phyloP scores from a whole-genome alignment of 495 filamentous ascomycete genomes.

The Neurospora sp. region DNA sequence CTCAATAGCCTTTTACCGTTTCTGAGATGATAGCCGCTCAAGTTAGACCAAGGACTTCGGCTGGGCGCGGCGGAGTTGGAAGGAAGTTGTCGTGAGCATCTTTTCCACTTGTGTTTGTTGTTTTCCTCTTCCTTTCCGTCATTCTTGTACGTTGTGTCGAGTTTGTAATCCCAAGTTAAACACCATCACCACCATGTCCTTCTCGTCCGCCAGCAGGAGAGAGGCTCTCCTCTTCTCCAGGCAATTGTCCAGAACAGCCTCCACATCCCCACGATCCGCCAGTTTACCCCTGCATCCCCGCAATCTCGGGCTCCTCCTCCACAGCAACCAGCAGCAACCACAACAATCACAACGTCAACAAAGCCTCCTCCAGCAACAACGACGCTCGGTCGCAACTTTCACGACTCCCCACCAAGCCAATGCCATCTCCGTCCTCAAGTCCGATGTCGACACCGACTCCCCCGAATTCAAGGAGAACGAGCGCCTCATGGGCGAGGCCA shows the following conservation, averaged over 20 bases:
- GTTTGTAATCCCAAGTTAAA: not conserved
- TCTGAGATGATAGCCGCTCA: not conserved
- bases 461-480: conserved; percentile 76
- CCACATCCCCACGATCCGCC: not conserved
- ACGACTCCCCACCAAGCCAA: conserved; percentile 57
- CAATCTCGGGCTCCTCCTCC: conserved; percentile 4
- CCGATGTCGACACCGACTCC: conserved; percentile 64
- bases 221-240: conserved; percentile 27
- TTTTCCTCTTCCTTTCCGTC: not conserved
- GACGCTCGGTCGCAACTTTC: conserved; percentile 47
- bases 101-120: not conserved
- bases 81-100: not conserved
- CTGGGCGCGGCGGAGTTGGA: not conserved
- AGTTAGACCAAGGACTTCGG: not conserved
- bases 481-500: conserved; percentile 63
- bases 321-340: conserved; percentile 12
- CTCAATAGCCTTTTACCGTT: not conserved
- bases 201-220: conserved; percentile 22
- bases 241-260: conserved; percentile 22
- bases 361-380: conserved; percentile 12
- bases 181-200: conserved; percentile 15
- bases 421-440: conserved; percentile 69
- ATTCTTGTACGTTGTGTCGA: not conserved
- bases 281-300: conserved; percentile 1
- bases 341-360: conserved; percentile 14